A percentile compares a stretch with the other conserved stretches of the same genome.
phyloP scores from a whole-genome alignment of 1,284 basidiomycete species.

The Ustilago shanxiensis region DNA sequence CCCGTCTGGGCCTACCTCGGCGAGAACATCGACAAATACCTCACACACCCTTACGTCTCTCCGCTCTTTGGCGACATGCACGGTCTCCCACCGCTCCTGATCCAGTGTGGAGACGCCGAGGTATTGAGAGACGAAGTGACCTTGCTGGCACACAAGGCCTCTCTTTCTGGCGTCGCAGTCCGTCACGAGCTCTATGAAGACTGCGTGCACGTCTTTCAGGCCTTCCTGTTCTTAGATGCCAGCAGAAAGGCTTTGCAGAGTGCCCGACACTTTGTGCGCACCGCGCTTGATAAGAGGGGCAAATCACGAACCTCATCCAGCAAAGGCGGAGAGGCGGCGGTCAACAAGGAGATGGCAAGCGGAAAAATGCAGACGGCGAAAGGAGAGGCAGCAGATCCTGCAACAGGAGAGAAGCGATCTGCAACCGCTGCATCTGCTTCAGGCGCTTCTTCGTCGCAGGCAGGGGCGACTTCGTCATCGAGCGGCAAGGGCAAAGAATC shows the following conservation, averaged over 20 bases:
- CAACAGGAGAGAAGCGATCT: slow-evolving; percentile 40
- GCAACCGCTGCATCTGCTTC: slow-evolving; percentile 2
- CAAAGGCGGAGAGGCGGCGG: slow-evolving; percentile 74
- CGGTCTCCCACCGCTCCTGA: slow-evolving; percentile 88
- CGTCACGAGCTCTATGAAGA: slow-evolving; percentile 94
- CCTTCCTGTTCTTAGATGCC: slow-evolving; percentile 69
- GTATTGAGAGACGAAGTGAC: slow-evolving; percentile 92
- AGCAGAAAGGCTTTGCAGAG: slow-evolving; percentile 69
- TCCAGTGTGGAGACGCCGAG: slow-evolving; percentile 94
- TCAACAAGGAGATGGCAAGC: slow-evolving; percentile 62
- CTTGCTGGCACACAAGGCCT: slow-evolving; percentile 93
- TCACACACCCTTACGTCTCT: slow-evolving; percentile 93
- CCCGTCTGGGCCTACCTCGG: slow-evolving; percentile 94
- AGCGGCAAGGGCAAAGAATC: slow-evolving; percentile 22
- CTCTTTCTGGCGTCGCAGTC: slow-evolving; percentile 86
- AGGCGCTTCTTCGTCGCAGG: neutral
- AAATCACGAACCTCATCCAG: slow-evolving; percentile 69
- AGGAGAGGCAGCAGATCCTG: slow-evolving; percentile 50
- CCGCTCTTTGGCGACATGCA: slow-evolving; percentile 88
- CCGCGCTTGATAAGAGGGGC: slow-evolving; percentile 63
- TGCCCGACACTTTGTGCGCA: slow-evolving; percentile 69
- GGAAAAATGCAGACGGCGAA: slow-evolving; percentile 52
- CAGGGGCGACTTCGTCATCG: slow-evolving; percentile 1
- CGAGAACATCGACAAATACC: slow-evolving; percentile 81
- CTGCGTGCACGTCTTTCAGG: slow-evolving; percentile 74